Evolutionary conservation across 768 basidiomycete species (phyloP).

Genomic region (Boletus patriciae): DNA sequence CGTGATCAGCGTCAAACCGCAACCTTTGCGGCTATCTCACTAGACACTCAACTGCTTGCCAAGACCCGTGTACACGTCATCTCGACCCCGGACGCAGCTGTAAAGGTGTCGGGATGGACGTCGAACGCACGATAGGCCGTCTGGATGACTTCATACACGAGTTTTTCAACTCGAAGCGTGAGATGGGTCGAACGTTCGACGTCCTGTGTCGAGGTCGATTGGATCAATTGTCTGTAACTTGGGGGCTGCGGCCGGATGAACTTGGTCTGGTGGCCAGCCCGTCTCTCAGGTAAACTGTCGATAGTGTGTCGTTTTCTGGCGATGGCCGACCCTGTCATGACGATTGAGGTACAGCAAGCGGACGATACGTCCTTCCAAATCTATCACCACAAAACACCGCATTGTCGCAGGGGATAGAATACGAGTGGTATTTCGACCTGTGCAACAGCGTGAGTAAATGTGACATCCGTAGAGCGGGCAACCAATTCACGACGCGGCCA

Average conservation of each 20-base stretch:
- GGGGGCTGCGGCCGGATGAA: too few species aligned
- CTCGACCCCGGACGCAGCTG: conserved; percentile 58
- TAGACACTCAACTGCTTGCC: neutral
- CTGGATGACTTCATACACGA: conserved; percentile 45
- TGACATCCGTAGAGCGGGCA: neutral
- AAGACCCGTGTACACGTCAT: conserved; percentile 51
- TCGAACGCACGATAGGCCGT: conserved; percentile 57
- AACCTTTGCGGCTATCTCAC: too few species aligned
- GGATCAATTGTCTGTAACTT: neutral
- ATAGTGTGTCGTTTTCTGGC: too few species aligned
- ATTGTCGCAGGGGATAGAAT: too few species aligned
- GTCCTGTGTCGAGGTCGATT: neutral
- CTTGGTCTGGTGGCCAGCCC: too few species aligned
- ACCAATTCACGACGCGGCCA: conserved; percentile 62
- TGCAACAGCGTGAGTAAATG: neutral
- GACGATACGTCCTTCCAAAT: too few species aligned
- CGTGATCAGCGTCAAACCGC: too few species aligned
- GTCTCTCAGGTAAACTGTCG: too few species aligned
- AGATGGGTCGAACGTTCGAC: conserved; percentile 15
- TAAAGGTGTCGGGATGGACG: conserved; percentile 64
- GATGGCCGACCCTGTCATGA: too few species aligned
- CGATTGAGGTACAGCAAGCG: too few species aligned
- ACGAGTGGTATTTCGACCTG: conserved; percentile 72
- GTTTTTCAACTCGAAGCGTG: conserved; percentile 27
- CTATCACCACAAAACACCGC: too few species aligned